These are phyloP conservation scores for Alternaria novae-zelandiae DNA, from an alignment of 2,329 filamentous ascomycete genomes.

Conservation along the genomic window DNA sequence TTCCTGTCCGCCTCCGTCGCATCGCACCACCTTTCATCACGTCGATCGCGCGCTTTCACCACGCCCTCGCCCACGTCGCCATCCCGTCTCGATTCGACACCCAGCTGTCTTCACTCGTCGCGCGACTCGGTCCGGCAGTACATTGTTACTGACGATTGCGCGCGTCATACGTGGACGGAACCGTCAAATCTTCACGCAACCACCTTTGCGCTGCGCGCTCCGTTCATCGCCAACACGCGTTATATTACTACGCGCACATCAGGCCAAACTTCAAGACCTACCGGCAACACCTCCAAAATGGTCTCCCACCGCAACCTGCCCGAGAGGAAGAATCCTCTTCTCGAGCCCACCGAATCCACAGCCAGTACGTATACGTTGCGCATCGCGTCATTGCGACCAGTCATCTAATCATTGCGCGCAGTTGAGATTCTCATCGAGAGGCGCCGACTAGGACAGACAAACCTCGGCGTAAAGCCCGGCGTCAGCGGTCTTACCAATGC, in stretches of 20 bases:
- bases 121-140: constrained; percentile 13
- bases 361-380: constrained; percentile 61
- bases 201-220: constrained; percentile 38
- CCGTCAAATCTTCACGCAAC: constrained; percentile 15
- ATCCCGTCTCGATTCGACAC: constrained; percentile 3
- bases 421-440: constrained; percentile 72
- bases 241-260: constrained; percentile 14
- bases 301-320: constrained; percentile 60
- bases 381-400: constrained; percentile 29
- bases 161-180: constrained; percentile 20
- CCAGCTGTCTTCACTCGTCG: constrained; percentile 10
- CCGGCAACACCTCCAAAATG: constrained; percentile 32
- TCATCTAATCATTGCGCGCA: constrained; percentile 38
- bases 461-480: constrained; percentile 81
- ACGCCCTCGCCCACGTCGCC: constrained; percentile 10
- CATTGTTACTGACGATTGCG: constrained; percentile 19
- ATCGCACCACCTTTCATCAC: constrained; percentile 20
- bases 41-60: constrained; percentile 18
- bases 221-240: constrained; percentile 19
- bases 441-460: constrained; percentile 90
- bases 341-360: constrained; percentile 67
- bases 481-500: constrained; percentile 74
- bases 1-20: constrained; percentile 17
- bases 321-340: constrained; percentile 68
- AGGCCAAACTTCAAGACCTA: neutral